Base-by-base conservation (phyloP, 2,329 filamentous ascomycete species). In the Aspergillus ruber region DNA sequence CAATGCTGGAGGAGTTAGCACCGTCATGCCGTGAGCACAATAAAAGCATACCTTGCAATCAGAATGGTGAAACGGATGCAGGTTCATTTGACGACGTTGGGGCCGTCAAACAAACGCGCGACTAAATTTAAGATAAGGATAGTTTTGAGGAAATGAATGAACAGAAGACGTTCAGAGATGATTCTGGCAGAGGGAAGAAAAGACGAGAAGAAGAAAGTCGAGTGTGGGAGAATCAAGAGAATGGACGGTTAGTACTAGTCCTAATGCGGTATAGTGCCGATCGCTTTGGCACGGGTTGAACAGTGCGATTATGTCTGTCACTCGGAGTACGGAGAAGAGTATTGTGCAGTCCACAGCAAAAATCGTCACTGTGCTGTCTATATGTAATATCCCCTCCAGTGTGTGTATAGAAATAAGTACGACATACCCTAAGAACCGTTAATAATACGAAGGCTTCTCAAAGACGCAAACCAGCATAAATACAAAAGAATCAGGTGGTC, bases 21-120 rank as follows among this genome's bases (percentile, higher is more conserved):
- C 4, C 5, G 38, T 32, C 18, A 3, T 39, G 17, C 0, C 2
- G 10, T 18, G 10, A 39, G 7, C 36, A 21, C 15, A 39, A 41
- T 21, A 27, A 32, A 44, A 65, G 73, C 81, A 74, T 80, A 88
- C 85, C 76, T 76, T 76, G 71, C 78, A 77, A 76, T 75, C 79
- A 73, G 75, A 72, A 70, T 74, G 66, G 68, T 76, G 74, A 67
- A 73, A 74, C 74, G 73, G 75, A 76, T 90, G 89, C 90, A 96
- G 89, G 89, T 93, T 95, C 90, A 95, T 95, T 89, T 91, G 88
- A 94, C 89, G 90, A 88, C 85, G 25, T 29, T 69, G 57, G 53
- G 66, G 84, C 84, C 87, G 88, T 79, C 89, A 93, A 94, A 85
- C 49, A 78, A 89, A 95, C 88, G 88, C 89, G 89, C 88, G 40